These are phyloP conservation scores for Yarrowia keelungensis DNA, from an alignment of 805 yeast genomes.

Conservation along the genomic window DNA sequence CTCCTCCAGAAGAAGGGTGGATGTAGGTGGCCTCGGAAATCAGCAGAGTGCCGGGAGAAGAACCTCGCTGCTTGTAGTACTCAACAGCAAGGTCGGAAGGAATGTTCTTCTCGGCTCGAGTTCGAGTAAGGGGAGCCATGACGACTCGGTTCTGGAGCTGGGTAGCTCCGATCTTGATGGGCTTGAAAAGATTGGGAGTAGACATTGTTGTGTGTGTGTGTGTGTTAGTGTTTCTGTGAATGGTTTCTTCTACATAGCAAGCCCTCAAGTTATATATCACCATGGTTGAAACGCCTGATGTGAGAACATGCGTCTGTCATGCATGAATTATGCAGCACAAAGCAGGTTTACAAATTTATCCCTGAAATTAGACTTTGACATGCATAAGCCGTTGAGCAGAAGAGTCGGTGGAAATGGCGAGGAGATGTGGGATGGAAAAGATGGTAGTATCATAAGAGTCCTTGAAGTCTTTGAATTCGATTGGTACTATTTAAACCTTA, in stretches of 20 bases:
- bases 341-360: conserved; percentile 17
- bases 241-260: not conserved
- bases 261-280: not conserved
- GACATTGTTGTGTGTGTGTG: not conserved
- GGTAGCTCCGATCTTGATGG: conserved; percentile 46
- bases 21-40: conserved; percentile 68
- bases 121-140: conserved; percentile 62
- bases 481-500: not conserved
- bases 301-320: not conserved
- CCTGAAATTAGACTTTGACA: not conserved
- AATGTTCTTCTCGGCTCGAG: conserved; percentile 50
- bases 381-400: conserved; percentile 1
- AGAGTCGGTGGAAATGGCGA: not conserved
- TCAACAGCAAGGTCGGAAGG: conserved; percentile 57
- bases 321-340: not conserved
- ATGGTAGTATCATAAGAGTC: not conserved
- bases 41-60: conserved; percentile 62
- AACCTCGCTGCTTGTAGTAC: conserved; percentile 65
- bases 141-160: conserved; percentile 54
- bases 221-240: not conserved
- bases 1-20: conserved; percentile 50
- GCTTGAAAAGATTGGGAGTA: conserved; percentile 42
- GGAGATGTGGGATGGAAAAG: not conserved
- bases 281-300: conserved; percentile 10
- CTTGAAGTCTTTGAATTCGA: no score